Evolutionary conservation across 2,329 filamentous ascomycete species (phyloP).

Genomic region (Chrysoporthe austroafricana): DNA sequence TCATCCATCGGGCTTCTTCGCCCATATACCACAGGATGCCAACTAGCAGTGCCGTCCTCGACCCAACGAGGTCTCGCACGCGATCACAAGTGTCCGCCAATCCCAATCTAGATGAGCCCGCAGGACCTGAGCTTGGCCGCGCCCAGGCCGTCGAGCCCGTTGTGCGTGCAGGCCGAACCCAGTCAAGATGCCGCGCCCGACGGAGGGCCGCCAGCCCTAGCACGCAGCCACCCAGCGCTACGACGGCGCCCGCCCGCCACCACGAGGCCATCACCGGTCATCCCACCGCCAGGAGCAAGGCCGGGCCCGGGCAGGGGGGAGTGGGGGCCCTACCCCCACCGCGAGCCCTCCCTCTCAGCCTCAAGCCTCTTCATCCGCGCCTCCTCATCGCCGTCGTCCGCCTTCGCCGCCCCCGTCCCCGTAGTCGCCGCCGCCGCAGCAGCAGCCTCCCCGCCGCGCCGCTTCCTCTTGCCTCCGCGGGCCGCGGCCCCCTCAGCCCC

Average conservation of each 20-base stretch:
- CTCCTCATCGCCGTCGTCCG: conserved; percentile 54
- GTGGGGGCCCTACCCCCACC: conserved; percentile 46
- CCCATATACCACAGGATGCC: no score
- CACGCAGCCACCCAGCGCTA: background rate
- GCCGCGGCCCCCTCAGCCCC: conserved; percentile 41
- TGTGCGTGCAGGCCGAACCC: no score
- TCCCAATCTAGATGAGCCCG: no score
- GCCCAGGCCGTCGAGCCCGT: no score
- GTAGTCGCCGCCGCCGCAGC: background rate
- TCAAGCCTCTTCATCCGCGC: conserved; percentile 60
- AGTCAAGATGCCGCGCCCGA: no score
- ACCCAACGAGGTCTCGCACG: no score
- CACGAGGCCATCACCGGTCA: no score
- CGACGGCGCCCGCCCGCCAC: background rate
- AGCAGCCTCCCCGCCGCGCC: conserved; percentile 48
- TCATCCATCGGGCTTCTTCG: no score
- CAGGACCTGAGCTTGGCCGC: no score
- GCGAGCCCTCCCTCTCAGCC: conserved; percentile 60
- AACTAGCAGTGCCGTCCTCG: no score
- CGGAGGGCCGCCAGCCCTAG: no score
- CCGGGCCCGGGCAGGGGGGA: background rate
- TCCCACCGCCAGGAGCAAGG: background rate
- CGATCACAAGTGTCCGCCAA: no score
- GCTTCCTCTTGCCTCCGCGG: conserved; percentile 40
- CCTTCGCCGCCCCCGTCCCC: conserved; percentile 40